Evolutionary conservation across 1,139 yeast genomes (phyloP).

Genomic region (Saccharomyces pastorianus): DNA sequence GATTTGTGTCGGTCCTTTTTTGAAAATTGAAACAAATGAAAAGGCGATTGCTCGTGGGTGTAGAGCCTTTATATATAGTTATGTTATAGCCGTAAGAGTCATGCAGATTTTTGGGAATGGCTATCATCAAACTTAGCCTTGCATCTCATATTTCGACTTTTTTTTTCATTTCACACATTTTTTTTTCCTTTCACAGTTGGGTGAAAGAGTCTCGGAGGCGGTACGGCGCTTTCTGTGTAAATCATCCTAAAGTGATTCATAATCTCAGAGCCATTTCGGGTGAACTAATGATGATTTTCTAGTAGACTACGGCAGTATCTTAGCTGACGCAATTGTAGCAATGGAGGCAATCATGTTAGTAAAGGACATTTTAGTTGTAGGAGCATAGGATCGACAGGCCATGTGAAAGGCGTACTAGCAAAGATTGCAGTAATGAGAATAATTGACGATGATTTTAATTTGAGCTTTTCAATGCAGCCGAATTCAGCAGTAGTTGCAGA

Average conservation of each 20-base stretch:
- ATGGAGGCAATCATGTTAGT: neutral
- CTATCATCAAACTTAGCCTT: neutral
- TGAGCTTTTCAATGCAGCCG: neutral
- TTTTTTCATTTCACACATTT: neutral
- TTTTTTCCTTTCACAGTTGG: neutral
- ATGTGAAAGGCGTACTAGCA: neutral
- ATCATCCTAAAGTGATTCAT: neutral
- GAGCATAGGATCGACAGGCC: neutral
- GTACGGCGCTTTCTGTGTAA: neutral
- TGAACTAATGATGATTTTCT: neutral
- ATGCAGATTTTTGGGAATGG: neutral
- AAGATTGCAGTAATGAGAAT: neutral
- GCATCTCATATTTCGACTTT: neutral
- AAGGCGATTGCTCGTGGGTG: neutral
- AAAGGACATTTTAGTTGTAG: neutral
- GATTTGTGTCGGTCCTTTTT: neutral
- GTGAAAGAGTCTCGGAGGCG: neutral
- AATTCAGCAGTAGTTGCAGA: neutral
- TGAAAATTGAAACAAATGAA: neutral
- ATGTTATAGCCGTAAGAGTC: neutral
- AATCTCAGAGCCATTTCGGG: neutral
- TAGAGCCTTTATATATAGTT: neutral
- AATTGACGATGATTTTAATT: neutral
- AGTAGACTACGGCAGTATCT: neutral
- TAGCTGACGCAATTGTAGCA: neutral